Conservation (phyloP, 305 asterid genomes). For the Andrographis paniculata region DNA sequence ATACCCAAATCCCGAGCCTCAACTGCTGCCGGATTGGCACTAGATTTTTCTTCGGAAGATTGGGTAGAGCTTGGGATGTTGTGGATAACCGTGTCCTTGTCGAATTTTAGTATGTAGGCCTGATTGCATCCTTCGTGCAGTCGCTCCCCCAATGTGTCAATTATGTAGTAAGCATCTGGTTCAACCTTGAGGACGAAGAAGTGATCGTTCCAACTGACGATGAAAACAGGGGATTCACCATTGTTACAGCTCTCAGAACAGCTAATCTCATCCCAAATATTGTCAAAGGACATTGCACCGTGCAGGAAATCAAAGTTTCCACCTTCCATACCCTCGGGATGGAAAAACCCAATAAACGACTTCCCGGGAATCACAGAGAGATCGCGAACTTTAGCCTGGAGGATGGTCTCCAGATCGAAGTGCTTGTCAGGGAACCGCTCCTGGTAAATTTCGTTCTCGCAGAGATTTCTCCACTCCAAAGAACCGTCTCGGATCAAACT, state of each 20-base stretch:
- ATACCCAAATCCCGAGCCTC: slow-evolving; percentile 12
- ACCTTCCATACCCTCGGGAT: slow-evolving; percentile 53
- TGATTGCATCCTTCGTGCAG: slow-evolving; percentile 74
- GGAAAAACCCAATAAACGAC: slow-evolving; percentile 76
- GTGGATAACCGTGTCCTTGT: slow-evolving; percentile 37
- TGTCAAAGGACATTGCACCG: slow-evolving; percentile 73
- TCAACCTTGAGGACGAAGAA: slow-evolving; percentile 72
- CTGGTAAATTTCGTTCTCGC: slow-evolving; percentile 39
- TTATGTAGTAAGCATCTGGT: slow-evolving; percentile 47
- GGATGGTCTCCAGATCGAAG: slow-evolving; percentile 72
- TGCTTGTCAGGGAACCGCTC: slow-evolving; percentile 70
- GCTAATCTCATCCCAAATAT: slow-evolving; percentile 66
- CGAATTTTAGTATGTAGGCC: slow-evolving; percentile 68
- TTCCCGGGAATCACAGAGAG: slow-evolving; percentile 49
- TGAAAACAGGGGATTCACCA: slow-evolving; percentile 30
- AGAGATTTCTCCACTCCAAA: slow-evolving; percentile 66
- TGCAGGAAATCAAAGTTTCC: slow-evolving; percentile 49
- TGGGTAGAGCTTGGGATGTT: slow-evolving; percentile 20
- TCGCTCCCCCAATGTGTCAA: slow-evolving; percentile 86
- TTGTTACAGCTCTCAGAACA: neutral
- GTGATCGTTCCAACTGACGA: slow-evolving; percentile 83
- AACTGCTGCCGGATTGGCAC: slow-evolving; percentile 10
- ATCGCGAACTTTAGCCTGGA: slow-evolving; percentile 52
- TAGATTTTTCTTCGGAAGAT: slow-evolving; percentile 27
- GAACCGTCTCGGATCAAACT: slow-evolving; percentile 76